phyloP scores from a whole-genome alignment of 495 filamentous ascomycete species.

The Halenospora varia region DNA sequence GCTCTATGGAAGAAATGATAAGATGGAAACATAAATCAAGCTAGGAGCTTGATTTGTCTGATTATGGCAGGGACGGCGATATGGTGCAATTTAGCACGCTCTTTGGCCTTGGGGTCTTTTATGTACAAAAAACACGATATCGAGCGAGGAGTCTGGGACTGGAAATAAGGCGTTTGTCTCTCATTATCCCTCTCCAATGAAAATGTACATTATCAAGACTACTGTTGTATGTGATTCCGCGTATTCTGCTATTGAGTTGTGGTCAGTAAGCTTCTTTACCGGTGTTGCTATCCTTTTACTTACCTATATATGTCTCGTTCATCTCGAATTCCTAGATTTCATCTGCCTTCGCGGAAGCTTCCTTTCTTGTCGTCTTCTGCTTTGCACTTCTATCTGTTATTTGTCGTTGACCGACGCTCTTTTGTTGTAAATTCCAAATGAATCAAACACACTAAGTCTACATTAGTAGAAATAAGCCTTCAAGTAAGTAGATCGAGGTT shows the following conservation, averaged over 20 bases:
- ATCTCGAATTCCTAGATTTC: too few species aligned
- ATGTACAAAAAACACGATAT: conserved; percentile 14
- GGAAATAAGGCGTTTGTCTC: conserved; percentile 12
- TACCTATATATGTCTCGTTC: neutral
- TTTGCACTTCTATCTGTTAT: too few species aligned
- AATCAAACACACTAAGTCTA: too few species aligned
- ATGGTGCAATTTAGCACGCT: neutral
- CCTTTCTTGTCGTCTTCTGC: too few species aligned
- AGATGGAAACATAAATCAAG: neutral
- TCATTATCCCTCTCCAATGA: conserved; percentile 12
- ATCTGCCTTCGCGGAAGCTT: too few species aligned
- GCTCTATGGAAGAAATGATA: neutral
- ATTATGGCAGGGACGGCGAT: neutral
- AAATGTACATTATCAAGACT: conserved; percentile 9
- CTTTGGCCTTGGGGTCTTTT: conserved; percentile 3
- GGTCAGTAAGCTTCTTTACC: neutral
- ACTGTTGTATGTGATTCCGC: neutral
- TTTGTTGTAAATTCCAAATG: too few species aligned
- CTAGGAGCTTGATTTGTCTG: neutral
- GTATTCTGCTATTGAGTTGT: too few species aligned
- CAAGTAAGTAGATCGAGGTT: too few species aligned
- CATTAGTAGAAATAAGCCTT: too few species aligned
- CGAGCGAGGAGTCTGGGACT: conserved; percentile 25
- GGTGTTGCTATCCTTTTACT: neutral
- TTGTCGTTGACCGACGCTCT: too few species aligned